Evolutionary conservation across 2,329 filamentous ascomycete species (phyloP).

Genomic region (Davidsoniella neocaledoniae): DNA sequence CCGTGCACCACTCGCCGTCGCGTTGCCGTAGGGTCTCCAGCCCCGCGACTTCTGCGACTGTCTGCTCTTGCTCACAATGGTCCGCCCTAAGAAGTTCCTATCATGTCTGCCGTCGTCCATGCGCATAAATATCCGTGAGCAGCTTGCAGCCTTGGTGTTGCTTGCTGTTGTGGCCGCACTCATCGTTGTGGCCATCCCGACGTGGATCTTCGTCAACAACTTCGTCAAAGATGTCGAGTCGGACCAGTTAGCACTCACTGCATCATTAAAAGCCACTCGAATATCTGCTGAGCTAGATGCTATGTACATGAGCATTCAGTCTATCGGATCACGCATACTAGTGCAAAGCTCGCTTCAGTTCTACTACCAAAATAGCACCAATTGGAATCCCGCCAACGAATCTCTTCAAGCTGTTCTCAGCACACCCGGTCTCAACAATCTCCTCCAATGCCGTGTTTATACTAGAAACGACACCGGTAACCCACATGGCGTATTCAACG

Average conservation of each 20-base stretch:
- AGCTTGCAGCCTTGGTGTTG: slow-evolving; percentile 67
- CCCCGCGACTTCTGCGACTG: no score
- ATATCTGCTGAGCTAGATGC: slow-evolving; percentile 64
- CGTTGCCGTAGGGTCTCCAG: neutral
- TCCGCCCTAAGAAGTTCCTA: slow-evolving; percentile 10
- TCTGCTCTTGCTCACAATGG: slow-evolving; percentile 3
- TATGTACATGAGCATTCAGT: slow-evolving; percentile 56
- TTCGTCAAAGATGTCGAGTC: slow-evolving; percentile 37
- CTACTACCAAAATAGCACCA: slow-evolving; percentile 41
- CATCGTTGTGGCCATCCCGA: slow-evolving; percentile 64
- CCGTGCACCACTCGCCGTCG: neutral
- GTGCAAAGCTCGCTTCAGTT: slow-evolving; percentile 35
- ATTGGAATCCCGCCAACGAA: slow-evolving; percentile 42
- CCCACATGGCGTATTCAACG: slow-evolving; percentile 41
- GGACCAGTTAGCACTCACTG: slow-evolving; percentile 55
- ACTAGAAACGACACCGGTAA: slow-evolving; percentile 47
- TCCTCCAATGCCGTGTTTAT: slow-evolving; percentile 60
- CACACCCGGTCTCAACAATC: slow-evolving; percentile 35
- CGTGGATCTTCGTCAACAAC: slow-evolving; percentile 41
- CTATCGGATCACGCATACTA: slow-evolving; percentile 50
- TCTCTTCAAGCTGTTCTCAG: slow-evolving; percentile 59
- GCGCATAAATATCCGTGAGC: slow-evolving; percentile 76
- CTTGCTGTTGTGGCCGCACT: slow-evolving; percentile 58
- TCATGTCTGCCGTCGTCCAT: slow-evolving; percentile 28
- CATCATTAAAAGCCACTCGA: slow-evolving; percentile 72